These are phyloP conservation scores for Fraxinus pennsylvanica DNA, from an alignment of 257 asterid species.

Conservation along the genomic window DNA sequence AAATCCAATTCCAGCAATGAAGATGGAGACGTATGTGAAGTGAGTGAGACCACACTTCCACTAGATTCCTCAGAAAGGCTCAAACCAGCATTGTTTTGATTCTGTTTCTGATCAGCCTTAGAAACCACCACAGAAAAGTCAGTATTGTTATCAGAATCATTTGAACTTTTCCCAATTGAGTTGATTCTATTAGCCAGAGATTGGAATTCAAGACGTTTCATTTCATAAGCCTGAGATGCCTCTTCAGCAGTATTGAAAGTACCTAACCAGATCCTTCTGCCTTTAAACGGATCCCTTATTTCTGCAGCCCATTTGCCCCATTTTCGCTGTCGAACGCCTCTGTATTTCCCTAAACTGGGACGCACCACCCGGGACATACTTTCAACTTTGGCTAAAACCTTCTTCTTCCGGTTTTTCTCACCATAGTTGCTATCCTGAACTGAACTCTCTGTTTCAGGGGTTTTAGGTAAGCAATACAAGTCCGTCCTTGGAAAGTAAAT, in stretches of 20 bases:
- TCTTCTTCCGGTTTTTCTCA: slow-evolving; percentile 23
- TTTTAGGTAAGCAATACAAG: not conserved
- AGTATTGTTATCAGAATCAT: slow-evolving; percentile 1
- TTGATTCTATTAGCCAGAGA: slow-evolving; percentile 22
- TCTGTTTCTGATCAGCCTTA: not conserved
- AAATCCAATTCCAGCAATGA: slow-evolving; percentile 43
- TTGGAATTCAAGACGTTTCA: slow-evolving; percentile 39
- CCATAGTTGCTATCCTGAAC: slow-evolving; percentile 38
- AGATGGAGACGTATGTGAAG: slow-evolving; percentile 36
- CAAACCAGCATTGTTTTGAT: not conserved
- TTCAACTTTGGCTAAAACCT: slow-evolving; percentile 25
- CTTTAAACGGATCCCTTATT: slow-evolving; percentile 48
- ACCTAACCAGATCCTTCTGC: slow-evolving; percentile 51
- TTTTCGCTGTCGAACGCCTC: slow-evolving; percentile 53
- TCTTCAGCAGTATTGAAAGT: slow-evolving; percentile 46
- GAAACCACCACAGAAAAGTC: slow-evolving; percentile 3
- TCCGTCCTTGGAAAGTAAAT: slow-evolving; percentile 23
- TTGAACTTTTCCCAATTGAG: slow-evolving; percentile 16
- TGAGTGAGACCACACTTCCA: slow-evolving; percentile 37
- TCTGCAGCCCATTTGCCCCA: slow-evolving; percentile 69
- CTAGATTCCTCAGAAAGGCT: slow-evolving; percentile 29
- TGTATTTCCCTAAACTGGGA: slow-evolving; percentile 21
- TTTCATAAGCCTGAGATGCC: slow-evolving; percentile 46
- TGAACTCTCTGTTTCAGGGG: slow-evolving; percentile 31
- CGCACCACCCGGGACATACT: not conserved